Conservation (phyloP, 805 yeast species). For the Candida piceae region DNA sequence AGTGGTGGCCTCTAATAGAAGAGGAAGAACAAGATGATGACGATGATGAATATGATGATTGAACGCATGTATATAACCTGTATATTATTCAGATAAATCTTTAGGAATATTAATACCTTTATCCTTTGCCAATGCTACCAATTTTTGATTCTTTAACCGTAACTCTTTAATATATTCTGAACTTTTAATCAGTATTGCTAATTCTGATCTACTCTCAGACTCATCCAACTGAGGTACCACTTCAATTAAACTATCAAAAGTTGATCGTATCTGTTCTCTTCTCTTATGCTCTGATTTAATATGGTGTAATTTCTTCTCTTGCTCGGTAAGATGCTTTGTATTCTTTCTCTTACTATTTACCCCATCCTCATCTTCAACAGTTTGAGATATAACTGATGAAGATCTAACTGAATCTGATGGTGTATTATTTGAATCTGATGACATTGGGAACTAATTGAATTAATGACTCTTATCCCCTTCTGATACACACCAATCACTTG, state of each 20-base stretch:
- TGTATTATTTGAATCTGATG: too few relatives aligned
- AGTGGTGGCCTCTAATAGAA: slow-evolving; percentile 65
- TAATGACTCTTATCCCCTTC: too few relatives aligned
- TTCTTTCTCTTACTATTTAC: background rate
- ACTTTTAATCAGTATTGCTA: slow-evolving; percentile 60
- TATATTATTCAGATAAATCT: slow-evolving; percentile 20
- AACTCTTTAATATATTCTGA: slow-evolving; percentile 47
- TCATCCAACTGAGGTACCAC: slow-evolving; percentile 68
- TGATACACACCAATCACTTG: too few relatives aligned
- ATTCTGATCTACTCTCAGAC: slow-evolving; percentile 77
- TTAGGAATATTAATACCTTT: slow-evolving; percentile 37
- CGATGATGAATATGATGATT: background rate
- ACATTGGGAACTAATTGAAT: too few relatives aligned
- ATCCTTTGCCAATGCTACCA: slow-evolving; percentile 37
- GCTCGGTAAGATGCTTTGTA: slow-evolving; percentile 22
- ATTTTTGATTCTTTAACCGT: slow-evolving; percentile 42
- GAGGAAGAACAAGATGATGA: slow-evolving; percentile 13
- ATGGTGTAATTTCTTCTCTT: slow-evolving; percentile 32
- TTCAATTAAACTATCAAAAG: slow-evolving; percentile 70
- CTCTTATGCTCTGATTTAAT: slow-evolving; percentile 70
- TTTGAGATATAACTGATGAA: too few relatives aligned
- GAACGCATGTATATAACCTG: background rate
- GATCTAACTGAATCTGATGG: too few relatives aligned
- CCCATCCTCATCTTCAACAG: background rate
- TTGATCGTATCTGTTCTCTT: slow-evolving; percentile 76